These are phyloP conservation scores for Fusarium lateritium DNA, from an alignment of 2,329 filamentous ascomycete genomes.

Conservation along the genomic window DNA sequence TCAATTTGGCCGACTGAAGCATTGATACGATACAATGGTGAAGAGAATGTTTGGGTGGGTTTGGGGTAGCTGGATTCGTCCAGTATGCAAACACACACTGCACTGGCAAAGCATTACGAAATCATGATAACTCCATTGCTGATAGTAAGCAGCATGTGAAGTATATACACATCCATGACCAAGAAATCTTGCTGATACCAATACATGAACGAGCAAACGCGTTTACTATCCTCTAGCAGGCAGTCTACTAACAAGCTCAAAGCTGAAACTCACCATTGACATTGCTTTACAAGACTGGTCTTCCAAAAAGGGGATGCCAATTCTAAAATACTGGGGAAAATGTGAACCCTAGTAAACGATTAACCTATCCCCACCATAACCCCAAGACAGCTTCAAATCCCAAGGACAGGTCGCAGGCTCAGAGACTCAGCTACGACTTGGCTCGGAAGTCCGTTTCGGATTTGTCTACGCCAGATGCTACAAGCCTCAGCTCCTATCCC, in stretches of 20 bases:
- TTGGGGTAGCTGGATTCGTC: too few species aligned
- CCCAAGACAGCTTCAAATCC: constrained; percentile 28
- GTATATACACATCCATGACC: too few species aligned
- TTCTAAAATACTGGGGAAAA: constrained; percentile 41
- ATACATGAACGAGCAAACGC: too few species aligned
- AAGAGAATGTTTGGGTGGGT: background rate
- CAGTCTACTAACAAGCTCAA: constrained; percentile 7
- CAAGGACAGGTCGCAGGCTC: background rate
- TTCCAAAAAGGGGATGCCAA: constrained; percentile 34
- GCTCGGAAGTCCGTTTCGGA: constrained; percentile 2
- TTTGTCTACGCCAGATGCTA: constrained; percentile 16
- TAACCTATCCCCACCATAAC: constrained; percentile 31
- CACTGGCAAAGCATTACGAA: too few species aligned
- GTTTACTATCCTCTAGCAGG: constrained; percentile 4
- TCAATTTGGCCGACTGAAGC: constrained; percentile 14
- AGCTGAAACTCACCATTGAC: constrained; percentile 24
- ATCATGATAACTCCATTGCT: too few species aligned
- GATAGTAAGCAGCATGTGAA: too few species aligned
- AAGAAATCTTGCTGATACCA: too few species aligned
- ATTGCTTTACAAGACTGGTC: constrained; percentile 26
- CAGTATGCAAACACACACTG: background rate
- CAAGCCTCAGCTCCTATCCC: constrained; percentile 6
- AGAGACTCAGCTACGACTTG: constrained; percentile 11
- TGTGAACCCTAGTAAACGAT: constrained; percentile 26
- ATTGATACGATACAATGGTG: background rate